Evolutionary conservation across 2,329 filamentous ascomycete species (phyloP).

Genomic region (Helotiales sp.): DNA sequence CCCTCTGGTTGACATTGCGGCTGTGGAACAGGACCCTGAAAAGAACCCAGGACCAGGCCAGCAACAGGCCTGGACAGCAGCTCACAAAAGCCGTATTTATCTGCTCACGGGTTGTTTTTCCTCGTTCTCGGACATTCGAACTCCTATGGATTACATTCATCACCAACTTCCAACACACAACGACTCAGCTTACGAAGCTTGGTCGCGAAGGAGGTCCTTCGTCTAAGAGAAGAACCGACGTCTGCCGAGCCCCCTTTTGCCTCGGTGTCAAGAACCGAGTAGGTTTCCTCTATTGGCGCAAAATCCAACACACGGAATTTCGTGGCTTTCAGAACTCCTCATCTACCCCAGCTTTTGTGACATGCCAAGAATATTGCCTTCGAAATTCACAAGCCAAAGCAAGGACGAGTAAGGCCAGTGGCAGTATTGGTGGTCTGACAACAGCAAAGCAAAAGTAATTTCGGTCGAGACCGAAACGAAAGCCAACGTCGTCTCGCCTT

Average conservation of each 20-base stretch:
- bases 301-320: slow-evolving; percentile 7
- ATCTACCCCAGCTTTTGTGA: slow-evolving; percentile 16
- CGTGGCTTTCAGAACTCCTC: slow-evolving; percentile 9
- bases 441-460: slow-evolving; percentile 2
- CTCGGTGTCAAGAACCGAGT: slow-evolving; percentile 6
- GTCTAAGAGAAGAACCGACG: background rate
- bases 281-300: background rate
- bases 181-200: background rate
- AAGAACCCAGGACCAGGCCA: background rate
- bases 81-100: background rate
- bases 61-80: too few species aligned
- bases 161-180: background rate
- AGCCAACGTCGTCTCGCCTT: background rate
- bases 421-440: slow-evolving; percentile 13
- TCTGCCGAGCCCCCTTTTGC: slow-evolving; percentile 3
- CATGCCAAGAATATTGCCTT: background rate
- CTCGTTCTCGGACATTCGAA: background rate
- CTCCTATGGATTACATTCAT: background rate
- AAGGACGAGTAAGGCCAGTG: background rate
- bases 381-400: background rate
- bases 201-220: background rate
- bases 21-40: background rate
- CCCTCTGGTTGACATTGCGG: background rate
- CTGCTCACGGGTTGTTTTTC: background rate
- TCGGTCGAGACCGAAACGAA: slow-evolving; percentile 13